Conservation (phyloP, 2,329 filamentous ascomycete genomes). For the Keithomyces neogunnii region DNA sequence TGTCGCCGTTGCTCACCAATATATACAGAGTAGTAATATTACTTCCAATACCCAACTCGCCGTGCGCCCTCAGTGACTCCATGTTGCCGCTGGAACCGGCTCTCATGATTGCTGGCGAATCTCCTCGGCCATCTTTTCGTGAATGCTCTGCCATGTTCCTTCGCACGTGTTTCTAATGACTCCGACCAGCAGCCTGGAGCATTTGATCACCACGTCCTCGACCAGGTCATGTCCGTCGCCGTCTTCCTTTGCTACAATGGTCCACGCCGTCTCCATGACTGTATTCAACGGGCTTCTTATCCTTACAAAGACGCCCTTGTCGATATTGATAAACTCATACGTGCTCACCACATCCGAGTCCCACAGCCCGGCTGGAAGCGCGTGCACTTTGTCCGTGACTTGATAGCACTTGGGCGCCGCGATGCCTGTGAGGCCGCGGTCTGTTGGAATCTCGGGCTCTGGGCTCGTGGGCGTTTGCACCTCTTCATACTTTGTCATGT, state of each 20-base stretch:
- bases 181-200: conserved; percentile 39
- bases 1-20: too few species aligned
- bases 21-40: too few species aligned
- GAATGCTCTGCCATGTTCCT: conserved; percentile 39
- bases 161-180: conserved; percentile 44
- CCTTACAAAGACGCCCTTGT: conserved; percentile 41
- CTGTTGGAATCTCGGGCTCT: conserved; percentile 20
- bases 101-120: conserved; percentile 13
- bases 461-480: conserved; percentile 21
- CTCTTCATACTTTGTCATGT: conserved; percentile 34
- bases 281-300: conserved; percentile 42
- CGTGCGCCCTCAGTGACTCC: too few species aligned
- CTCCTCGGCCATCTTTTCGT: conserved; percentile 35
- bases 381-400: conserved; percentile 41
- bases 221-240: conserved; percentile 30
- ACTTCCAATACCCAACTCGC: too few species aligned
- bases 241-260: conserved; percentile 23
- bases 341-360: conserved; percentile 44
- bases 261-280: conserved; percentile 46
- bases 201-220: conserved; percentile 41
- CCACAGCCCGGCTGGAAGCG: conserved; percentile 47
- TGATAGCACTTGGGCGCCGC: conserved; percentile 31
- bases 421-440: conserved; percentile 15
- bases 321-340: conserved; percentile 43
- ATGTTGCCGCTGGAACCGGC: too few species aligned